Conservation (phyloP, 2,329 filamentous ascomycete genomes). For the Madurella fahalii region DNA sequence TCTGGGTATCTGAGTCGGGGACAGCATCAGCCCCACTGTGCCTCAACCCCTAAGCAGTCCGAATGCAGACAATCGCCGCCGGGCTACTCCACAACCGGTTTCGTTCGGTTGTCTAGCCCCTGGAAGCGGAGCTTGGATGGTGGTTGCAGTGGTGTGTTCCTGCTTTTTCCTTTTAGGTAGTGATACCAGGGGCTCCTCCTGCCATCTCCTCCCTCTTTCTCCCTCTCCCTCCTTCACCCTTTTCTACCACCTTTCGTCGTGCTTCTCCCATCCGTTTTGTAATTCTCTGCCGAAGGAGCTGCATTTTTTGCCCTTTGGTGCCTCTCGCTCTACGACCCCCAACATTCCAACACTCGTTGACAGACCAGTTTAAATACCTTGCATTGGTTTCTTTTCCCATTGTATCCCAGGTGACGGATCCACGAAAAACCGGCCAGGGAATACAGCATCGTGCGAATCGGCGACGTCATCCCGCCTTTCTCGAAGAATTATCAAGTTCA, state of each 20-base stretch:
- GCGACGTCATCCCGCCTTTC: background rate
- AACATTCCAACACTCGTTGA: conserved; percentile 22
- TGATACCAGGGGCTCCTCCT: background rate
- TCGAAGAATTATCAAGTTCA: too few relatives aligned
- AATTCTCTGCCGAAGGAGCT: conserved; percentile 7
- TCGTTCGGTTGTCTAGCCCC: background rate
- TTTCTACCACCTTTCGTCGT: background rate
- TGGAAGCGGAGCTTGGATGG: background rate
- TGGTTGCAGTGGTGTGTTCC: background rate
- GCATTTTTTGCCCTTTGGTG: conserved; percentile 4
- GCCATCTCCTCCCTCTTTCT: background rate
- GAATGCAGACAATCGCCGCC: background rate
- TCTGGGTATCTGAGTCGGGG: background rate
- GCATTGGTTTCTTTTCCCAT: background rate
- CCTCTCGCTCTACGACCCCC: conserved; percentile 6
- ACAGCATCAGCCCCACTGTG: background rate
- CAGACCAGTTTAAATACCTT: conserved; percentile 1
- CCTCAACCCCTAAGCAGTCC: background rate
- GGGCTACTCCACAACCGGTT: conserved; percentile 5
- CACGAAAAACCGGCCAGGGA: background rate
- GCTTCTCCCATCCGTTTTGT: conserved; percentile 6
- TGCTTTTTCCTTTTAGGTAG: conserved; percentile 7
- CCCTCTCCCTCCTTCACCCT: background rate
- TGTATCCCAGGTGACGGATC: background rate
- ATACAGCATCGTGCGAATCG: background rate